phyloP scores from a whole-genome alignment of 2,329 filamentous ascomycete species.

The Aspergillus fischeri region DNA sequence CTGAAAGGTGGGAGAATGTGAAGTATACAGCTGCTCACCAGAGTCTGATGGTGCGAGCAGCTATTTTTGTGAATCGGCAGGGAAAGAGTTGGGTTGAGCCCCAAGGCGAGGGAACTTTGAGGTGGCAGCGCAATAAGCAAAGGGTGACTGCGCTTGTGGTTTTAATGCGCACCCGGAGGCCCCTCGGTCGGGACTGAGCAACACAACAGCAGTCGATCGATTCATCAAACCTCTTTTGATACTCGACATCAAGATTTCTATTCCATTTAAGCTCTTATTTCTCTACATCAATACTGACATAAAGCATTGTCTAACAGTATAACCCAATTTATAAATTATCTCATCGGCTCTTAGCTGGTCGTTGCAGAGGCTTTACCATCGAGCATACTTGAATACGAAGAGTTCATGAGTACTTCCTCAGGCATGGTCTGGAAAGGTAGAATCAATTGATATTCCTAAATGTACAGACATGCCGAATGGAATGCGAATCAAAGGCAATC shows the following conservation, averaged over 20 bases:
- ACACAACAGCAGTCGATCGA: neutral
- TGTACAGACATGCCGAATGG: neutral
- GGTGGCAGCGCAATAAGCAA: conserved; percentile 6
- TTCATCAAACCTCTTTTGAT: neutral
- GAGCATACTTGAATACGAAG: neutral
- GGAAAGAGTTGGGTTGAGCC: neutral
- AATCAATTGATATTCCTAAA: neutral
- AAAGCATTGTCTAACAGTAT: too few species aligned
- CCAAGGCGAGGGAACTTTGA: conserved; percentile 2
- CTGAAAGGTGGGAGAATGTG: neutral
- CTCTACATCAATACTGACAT: too few species aligned
- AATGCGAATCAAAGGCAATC: neutral
- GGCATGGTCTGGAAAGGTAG: neutral
- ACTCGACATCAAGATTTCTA: too few species aligned
- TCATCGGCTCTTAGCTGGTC: neutral
- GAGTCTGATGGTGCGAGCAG: neutral
- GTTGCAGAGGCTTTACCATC: neutral
- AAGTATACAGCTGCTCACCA: neutral
- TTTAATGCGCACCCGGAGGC: conserved; percentile 6
- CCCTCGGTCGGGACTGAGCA: neutral
- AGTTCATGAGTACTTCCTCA: too few species aligned
- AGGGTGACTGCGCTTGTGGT: conserved; percentile 10
- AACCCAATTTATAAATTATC: neutral
- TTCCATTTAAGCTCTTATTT: too few species aligned
- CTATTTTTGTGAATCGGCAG: neutral